Conservation (phyloP, 306 rosid genomes). For the Inga leiocalycina region DNA sequence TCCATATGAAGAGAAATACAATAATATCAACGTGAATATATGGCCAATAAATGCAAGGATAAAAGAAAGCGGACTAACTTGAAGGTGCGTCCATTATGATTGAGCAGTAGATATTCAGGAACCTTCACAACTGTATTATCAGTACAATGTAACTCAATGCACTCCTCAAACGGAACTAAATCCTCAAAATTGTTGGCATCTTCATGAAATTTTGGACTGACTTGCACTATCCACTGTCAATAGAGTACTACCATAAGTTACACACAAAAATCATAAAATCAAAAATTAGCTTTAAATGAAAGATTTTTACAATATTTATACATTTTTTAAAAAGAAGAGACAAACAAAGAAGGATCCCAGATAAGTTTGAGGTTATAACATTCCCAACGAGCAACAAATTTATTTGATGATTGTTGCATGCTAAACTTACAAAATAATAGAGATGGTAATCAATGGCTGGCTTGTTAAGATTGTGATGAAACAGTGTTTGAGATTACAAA, state of each 20-base stretch:
- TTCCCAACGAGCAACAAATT: constrained; percentile 15
- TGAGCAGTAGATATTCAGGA: constrained; percentile 85
- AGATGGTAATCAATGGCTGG: not conserved
- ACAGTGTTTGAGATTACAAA: not conserved
- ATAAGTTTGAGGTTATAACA: constrained; percentile 11
- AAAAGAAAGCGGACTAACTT: constrained; percentile 64
- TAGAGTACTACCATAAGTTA: constrained; percentile 27
- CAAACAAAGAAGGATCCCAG: constrained; percentile 23
- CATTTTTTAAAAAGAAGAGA: not conserved
- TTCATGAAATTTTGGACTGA: constrained; percentile 89
- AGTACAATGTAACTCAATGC: constrained; percentile 75
- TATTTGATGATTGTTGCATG: not conserved
- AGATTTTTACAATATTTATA: not conserved
- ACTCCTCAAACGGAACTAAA: constrained; percentile 94
- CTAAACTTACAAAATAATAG: not conserved
- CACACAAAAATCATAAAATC: not conserved
- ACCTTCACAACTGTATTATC: constrained; percentile 70
- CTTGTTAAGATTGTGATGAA: not conserved
- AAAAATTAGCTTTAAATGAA: constrained; percentile 21
- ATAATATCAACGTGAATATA: constrained; percentile 15
- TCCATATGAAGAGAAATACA: not conserved
- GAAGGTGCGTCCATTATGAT: constrained; percentile 92
- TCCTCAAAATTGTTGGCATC: constrained; percentile 86
- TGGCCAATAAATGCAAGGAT: constrained; percentile 14
- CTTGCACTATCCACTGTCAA: constrained; percentile 87